Percentiles rank a stretch among this genome's conserved stretches.
Evolutionary conservation across 495 filamentous ascomycete genomes (phyloP).

Genomic region (Aspergillus nidulans): DNA sequence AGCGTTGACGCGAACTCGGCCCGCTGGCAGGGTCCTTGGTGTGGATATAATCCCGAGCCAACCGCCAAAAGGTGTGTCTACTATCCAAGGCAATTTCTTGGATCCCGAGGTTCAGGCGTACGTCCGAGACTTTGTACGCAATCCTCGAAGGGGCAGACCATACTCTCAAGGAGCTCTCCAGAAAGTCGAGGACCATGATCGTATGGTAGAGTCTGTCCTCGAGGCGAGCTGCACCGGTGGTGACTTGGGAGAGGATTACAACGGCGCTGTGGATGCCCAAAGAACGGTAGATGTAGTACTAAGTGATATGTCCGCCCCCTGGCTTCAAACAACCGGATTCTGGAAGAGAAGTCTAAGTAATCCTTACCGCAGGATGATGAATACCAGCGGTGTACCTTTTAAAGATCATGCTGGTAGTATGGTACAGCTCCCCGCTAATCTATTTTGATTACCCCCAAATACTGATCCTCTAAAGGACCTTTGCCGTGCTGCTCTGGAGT

Average conservation of each 20-base stretch:
- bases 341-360: constrained; percentile 84
- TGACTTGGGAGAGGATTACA: background rate
- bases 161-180: constrained; percentile 17
- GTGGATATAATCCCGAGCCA: constrained; percentile 91
- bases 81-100: constrained; percentile 92
- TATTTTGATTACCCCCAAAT: background rate
- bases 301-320: constrained; percentile 98
- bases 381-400: constrained; percentile 82
- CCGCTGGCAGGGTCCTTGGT: constrained; percentile 74
- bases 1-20: constrained; percentile 71
- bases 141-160: constrained; percentile 56
- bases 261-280: constrained; percentile 13
- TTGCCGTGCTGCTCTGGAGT: constrained; percentile 76
- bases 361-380: constrained; percentile 97
- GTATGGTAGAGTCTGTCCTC: constrained; percentile 1
- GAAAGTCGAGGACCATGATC: constrained; percentile 7
- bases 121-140: constrained; percentile 68
- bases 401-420: constrained; percentile 92
- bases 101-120: constrained; percentile 62
- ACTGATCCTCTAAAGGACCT: constrained; percentile 57
- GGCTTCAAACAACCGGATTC: constrained; percentile 71
- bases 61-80: constrained; percentile 82
- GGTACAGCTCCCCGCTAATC: constrained; percentile 51
- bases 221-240: background rate
- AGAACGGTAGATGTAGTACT: constrained; percentile 87